Evolutionary conservation across 441 rosid genomes (phyloP).

Genomic region (Gossypium lobatum): DNA sequence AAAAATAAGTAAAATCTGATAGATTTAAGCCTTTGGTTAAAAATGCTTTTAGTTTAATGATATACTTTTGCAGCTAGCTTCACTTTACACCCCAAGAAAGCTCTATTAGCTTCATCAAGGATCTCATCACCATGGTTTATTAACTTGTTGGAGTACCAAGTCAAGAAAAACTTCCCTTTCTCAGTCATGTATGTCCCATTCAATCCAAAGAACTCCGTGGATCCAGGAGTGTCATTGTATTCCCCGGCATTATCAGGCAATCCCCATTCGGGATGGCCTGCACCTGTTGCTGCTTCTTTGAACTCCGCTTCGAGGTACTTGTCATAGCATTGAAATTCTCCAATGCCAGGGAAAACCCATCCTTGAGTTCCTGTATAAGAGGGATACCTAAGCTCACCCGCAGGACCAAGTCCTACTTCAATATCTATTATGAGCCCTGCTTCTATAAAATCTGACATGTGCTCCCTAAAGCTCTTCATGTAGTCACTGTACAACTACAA

Average conservation of each 20-base stretch:
- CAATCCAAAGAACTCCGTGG: conserved; percentile 47
- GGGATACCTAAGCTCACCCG: conserved; percentile 85
- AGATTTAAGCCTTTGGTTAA: background rate
- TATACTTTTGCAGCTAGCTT: conserved; percentile 72
- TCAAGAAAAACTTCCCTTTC: conserved; percentile 63
- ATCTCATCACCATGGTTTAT: conserved; percentile 69
- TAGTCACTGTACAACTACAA: conserved; percentile 63
- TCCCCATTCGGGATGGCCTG: conserved; percentile 75
- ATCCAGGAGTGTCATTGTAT: conserved; percentile 54
- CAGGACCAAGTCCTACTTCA: conserved; percentile 79
- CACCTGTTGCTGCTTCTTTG: conserved; percentile 49
- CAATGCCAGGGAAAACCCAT: conserved; percentile 78
- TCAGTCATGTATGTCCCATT: conserved; percentile 54
- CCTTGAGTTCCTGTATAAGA: conserved; percentile 65
- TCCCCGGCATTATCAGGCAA: conserved; percentile 61
- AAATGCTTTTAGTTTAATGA: background rate
- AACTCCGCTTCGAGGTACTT: conserved; percentile 51
- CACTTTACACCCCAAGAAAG: conserved; percentile 57
- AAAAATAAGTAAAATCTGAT: background rate
- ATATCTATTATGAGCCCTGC: conserved; percentile 53
- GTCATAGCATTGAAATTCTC: conserved; percentile 89
- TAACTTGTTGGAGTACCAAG: conserved; percentile 73
- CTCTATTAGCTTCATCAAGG: conserved; percentile 65
- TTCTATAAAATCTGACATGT: conserved; percentile 63
- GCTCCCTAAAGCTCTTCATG: conserved; percentile 75